A percentile compares a stretch with the other conserved stretches of the same genome.
These are phyloP conservation scores for Pythium sukuiense DNA, from an alignment of 352 stramenopile genomes.

Conservation along the genomic window DNA sequence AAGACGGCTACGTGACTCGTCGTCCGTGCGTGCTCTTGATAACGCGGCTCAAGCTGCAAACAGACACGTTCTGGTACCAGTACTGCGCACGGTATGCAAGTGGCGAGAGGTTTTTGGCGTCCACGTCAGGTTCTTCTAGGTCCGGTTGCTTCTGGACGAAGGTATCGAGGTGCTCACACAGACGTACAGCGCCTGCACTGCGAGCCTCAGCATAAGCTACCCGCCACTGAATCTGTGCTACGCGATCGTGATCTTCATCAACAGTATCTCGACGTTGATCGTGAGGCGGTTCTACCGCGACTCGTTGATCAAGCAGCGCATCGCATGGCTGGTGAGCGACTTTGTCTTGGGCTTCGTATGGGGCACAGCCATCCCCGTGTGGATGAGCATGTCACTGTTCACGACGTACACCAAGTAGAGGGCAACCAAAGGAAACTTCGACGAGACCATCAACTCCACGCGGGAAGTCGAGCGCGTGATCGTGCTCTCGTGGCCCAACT, in stretches of 20 bases:
- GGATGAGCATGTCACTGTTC: slow-evolving; percentile 8
- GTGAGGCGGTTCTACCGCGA: neutral
- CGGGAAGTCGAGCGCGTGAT: slow-evolving; percentile 5
- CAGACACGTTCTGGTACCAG: neutral
- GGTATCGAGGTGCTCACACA: neutral
- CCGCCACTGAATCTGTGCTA: slow-evolving; percentile 15
- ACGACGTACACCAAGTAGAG: neutral
- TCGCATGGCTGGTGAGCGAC: neutral
- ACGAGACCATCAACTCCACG: neutral
- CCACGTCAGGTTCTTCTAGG: neutral
- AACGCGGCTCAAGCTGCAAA: neutral
- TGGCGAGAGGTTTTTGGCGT: neutral
- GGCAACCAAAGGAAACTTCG: neutral
- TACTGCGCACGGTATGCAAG: neutral
- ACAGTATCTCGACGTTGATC: neutral
- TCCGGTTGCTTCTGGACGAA: neutral
- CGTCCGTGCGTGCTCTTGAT: neutral
- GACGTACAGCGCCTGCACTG: neutral
- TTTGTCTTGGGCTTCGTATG: slow-evolving; percentile 8
- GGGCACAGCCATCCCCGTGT: slow-evolving; percentile 1
- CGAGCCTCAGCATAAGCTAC: slow-evolving; percentile 10
- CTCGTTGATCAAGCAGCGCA: neutral
- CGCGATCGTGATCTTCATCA: slow-evolving; percentile 3
- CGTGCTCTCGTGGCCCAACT: slow-evolving; percentile 4
- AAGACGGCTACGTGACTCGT: neutral